Conservation (phyloP, 73 alveolate species). For the Uronychia binucleata region DNA sequence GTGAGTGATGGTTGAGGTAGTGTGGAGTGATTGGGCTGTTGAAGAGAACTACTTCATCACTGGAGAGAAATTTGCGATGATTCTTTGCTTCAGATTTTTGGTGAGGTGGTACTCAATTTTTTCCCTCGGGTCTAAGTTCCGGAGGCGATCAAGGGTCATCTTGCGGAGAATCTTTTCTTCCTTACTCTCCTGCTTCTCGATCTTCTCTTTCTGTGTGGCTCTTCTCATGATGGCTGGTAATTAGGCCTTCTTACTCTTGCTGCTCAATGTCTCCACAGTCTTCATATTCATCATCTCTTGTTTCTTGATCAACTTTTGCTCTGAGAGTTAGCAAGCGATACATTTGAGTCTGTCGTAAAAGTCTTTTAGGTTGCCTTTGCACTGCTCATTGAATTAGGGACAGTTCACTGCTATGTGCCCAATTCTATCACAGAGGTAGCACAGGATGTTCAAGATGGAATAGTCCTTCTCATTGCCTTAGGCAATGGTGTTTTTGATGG, state of each 20-base stretch:
- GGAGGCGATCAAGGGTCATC: neutral
- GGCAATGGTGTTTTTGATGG: neutral
- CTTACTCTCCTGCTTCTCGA: neutral
- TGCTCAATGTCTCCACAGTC: neutral
- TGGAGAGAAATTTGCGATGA: neutral
- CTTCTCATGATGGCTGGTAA: neutral
- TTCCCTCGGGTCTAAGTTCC: neutral
- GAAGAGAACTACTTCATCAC: neutral
- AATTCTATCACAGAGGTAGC: conserved; percentile 59
- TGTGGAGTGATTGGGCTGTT: neutral
- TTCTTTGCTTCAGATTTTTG: neutral
- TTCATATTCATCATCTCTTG: neutral
- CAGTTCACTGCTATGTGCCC: conserved; percentile 68
- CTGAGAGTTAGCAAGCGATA: neutral
- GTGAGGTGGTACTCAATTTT: neutral
- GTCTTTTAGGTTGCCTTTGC: conserved; percentile 38
- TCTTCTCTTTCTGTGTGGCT: neutral
- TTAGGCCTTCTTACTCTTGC: neutral
- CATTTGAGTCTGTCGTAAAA: neutral
- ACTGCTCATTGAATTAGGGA: neutral
- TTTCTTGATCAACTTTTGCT: neutral
- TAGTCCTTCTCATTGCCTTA: conserved; percentile 24
- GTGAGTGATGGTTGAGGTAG: no score
- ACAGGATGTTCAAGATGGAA: conserved; percentile 32
- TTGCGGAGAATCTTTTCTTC: neutral